Conservation (phyloP, 106 monocot genomes). For the Alisma plantagoaquatica region DNA sequence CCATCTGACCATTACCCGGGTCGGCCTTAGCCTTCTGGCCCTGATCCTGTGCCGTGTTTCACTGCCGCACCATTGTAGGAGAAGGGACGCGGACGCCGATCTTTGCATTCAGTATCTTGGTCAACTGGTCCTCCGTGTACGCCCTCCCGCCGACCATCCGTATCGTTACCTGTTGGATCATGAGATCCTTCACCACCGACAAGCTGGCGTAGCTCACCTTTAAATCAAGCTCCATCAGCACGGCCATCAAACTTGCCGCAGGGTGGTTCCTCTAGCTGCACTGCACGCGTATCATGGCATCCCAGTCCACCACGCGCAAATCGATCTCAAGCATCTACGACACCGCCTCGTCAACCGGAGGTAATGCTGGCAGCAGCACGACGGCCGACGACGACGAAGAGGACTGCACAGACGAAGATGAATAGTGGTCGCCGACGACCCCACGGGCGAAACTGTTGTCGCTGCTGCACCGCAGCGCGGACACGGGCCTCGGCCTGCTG, state of each 20-base stretch:
- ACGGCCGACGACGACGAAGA: not conserved
- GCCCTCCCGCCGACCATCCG: not conserved
- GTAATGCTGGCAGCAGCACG: too few relatives aligned
- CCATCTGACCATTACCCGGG: too few relatives aligned
- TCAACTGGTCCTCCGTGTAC: slow-evolving; percentile 3
- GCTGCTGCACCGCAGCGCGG: too few relatives aligned
- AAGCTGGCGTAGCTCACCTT: slow-evolving; percentile 18
- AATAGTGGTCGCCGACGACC: too few relatives aligned
- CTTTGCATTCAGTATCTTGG: too few relatives aligned
- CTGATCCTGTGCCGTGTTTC: too few relatives aligned
- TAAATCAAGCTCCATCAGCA: slow-evolving; percentile 11
- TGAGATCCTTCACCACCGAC: slow-evolving; percentile 17
- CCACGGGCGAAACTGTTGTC: too few relatives aligned
- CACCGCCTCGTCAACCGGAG: not conserved
- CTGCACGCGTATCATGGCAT: slow-evolving; percentile 17
- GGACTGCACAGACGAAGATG: not conserved
- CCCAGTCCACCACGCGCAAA: slow-evolving; percentile 6
- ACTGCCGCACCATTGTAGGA: too few relatives aligned
- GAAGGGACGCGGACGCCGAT: not conserved
- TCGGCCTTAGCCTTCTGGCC: too few relatives aligned
- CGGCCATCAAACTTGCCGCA: slow-evolving; percentile 16
- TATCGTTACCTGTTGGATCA: slow-evolving; percentile 21
- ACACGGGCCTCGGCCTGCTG: too few relatives aligned
- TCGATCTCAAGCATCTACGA: slow-evolving; percentile 2
- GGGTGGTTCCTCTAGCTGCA: slow-evolving; percentile 11